A percentile compares a stretch with the other conserved stretches of the same genome.
Conservation (phyloP, 2,329 filamentous ascomycete genomes). For the Fusarium nelsonii region DNA sequence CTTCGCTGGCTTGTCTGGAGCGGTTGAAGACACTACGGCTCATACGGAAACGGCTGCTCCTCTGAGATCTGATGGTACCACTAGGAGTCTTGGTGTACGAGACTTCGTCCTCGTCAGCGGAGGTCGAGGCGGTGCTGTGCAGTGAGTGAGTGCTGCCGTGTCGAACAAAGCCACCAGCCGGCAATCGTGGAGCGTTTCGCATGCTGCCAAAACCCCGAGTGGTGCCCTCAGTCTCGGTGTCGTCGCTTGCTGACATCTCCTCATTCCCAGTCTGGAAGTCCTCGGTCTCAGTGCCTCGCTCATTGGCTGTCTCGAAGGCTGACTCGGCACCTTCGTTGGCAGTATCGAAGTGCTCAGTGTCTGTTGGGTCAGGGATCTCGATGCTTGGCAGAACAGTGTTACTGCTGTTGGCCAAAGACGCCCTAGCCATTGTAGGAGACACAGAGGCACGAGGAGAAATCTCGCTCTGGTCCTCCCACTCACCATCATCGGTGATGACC, state of each 20-base stretch:
- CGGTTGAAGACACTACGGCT: slow-evolving; percentile 71
- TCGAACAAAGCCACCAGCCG: slow-evolving; percentile 51
- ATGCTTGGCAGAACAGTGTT: slow-evolving; percentile 36
- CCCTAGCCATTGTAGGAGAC: slow-evolving; percentile 38
- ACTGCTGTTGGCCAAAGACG: slow-evolving; percentile 38
- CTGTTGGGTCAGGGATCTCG: slow-evolving; percentile 51
- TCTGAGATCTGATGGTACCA: slow-evolving; percentile 70
- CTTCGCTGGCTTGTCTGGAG: slow-evolving; percentile 71
- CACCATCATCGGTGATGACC: slow-evolving; percentile 81
- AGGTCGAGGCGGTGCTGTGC: slow-evolving; percentile 90
- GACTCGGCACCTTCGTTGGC: slow-evolving; percentile 80
- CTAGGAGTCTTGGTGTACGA: slow-evolving; percentile 71
- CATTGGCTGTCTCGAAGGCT: slow-evolving; percentile 77
- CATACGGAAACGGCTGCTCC: slow-evolving; percentile 76
- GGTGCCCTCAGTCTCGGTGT: slow-evolving; percentile 88
- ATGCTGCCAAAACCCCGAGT: slow-evolving; percentile 59
- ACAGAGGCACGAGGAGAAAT: slow-evolving; percentile 44
- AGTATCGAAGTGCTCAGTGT: slow-evolving; percentile 80
- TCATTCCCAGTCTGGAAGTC: slow-evolving; percentile 96
- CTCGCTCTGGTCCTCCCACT: slow-evolving; percentile 84
- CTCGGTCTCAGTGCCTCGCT: slow-evolving; percentile 88
- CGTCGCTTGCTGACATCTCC: slow-evolving; percentile 79
- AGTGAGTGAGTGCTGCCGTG: slow-evolving; percentile 75
- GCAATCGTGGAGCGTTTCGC: slow-evolving; percentile 58
- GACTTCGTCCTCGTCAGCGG: slow-evolving; percentile 76